Percentiles rank a stretch among this genome's conserved stretches.
These are phyloP conservation scores for Waltergamsia citrina DNA, from an alignment of 2,329 filamentous ascomycete genomes.

Conservation along the genomic window DNA sequence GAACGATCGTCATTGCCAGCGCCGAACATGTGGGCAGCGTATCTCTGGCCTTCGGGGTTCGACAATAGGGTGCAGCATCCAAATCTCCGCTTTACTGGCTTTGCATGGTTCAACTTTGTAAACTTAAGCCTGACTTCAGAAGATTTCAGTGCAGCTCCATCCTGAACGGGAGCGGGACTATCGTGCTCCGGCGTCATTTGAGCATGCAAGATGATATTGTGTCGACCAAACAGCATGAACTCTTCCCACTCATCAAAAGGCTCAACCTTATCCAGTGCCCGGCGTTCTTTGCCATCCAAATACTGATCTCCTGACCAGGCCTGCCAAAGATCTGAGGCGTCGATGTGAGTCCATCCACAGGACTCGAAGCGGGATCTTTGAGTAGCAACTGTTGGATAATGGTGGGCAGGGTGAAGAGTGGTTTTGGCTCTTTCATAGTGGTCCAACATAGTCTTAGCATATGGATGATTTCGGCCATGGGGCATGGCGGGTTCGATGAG, in stretches of 20 bases:
- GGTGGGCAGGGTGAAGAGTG: slow-evolving; percentile 62
- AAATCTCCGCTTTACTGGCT: slow-evolving; percentile 42
- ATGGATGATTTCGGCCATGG: slow-evolving; percentile 68
- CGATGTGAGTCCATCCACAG: slow-evolving; percentile 58
- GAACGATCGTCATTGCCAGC: slow-evolving; percentile 32
- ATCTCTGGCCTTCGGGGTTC: slow-evolving; percentile 28
- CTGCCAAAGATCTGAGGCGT: slow-evolving; percentile 67
- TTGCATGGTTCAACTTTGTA: slow-evolving; percentile 5
- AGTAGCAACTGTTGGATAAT: slow-evolving; percentile 55
- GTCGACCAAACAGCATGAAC: slow-evolving; percentile 72
- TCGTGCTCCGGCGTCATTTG: too few species aligned
- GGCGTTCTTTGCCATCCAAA: slow-evolving; percentile 49
- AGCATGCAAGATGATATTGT: slow-evolving; percentile 74
- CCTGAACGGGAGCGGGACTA: neutral
- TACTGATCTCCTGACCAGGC: slow-evolving; percentile 67
- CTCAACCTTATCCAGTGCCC: slow-evolving; percentile 59
- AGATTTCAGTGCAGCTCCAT: too few species aligned
- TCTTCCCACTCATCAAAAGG: slow-evolving; percentile 97
- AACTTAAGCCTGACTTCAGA: slow-evolving; percentile 5
- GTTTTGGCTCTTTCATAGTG: slow-evolving; percentile 78
- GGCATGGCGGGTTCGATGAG: slow-evolving; percentile 82
- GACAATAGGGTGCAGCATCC: slow-evolving; percentile 39
- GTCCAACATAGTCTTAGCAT: slow-evolving; percentile 74
- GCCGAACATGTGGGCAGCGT: slow-evolving; percentile 34
- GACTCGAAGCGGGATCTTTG: slow-evolving; percentile 60